A percentile compares a stretch with the other conserved stretches of the same genome.
phyloP scores from a whole-genome alignment of 148 eudicot species.

The Silene conica region DNA sequence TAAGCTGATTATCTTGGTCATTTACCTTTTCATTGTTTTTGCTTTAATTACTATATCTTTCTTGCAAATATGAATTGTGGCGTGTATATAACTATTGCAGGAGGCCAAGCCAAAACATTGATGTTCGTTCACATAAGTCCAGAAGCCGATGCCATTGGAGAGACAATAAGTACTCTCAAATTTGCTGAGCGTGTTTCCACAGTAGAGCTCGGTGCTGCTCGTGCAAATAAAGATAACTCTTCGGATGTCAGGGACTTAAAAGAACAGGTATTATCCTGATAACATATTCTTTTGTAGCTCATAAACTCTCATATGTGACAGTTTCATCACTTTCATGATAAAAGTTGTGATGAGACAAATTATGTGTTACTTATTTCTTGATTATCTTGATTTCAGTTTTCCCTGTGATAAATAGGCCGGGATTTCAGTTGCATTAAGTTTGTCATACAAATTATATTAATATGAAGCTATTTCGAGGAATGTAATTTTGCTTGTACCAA shows the following conservation, averaged over 20 bases:
- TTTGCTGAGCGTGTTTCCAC: conserved; percentile 96
- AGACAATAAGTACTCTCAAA: conserved; percentile 89
- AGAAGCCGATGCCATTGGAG: conserved; percentile 72
- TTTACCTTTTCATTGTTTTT: neutral
- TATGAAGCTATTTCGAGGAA: neutral
- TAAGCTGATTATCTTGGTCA: conserved; percentile 22
- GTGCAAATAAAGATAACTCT: conserved; percentile 50
- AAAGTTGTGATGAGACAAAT: no score
- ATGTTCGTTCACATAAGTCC: conserved; percentile 98
- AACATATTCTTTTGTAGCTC: no score
- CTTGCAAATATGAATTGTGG: conserved; percentile 1
- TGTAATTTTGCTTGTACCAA: neutral
- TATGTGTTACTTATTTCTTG: neutral
- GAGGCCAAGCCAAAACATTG: conserved; percentile 95
- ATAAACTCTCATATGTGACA: neutral
- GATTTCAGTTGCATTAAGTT: neutral
- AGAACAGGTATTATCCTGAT: conserved; percentile 91
- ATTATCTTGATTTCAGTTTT: neutral
- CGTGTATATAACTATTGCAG: conserved; percentile 16
- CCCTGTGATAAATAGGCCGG: neutral
- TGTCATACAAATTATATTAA: neutral
- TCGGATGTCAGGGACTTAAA: conserved; percentile 67
- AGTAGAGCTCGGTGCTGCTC: conserved; percentile 88
- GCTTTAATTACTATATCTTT: neutral
- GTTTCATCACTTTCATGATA: no score